phyloP scores from a whole-genome alignment of 345 rosid species.

The Salix dunnii region DNA sequence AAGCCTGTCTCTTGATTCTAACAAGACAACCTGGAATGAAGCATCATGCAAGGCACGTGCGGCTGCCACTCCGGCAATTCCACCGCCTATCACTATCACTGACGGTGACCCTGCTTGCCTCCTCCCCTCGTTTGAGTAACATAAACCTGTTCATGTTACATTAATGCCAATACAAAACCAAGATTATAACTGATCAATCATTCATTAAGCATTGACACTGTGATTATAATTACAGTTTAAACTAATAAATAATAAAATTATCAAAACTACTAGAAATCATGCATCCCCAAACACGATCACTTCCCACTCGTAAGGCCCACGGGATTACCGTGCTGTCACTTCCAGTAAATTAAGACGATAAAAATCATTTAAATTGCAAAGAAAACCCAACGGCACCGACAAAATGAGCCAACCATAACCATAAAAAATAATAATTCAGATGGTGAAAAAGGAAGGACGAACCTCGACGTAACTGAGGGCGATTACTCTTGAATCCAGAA shows the following conservation, averaged over 20 bases:
- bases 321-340: not conserved
- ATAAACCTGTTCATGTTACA: slow-evolving; percentile 31
- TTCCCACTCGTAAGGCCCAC: not conserved
- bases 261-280: not conserved
- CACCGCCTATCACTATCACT: slow-evolving; percentile 85
- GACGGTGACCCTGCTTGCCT: slow-evolving; percentile 68
- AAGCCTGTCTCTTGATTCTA: slow-evolving; percentile 78
- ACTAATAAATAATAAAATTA: not conserved
- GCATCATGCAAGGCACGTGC: slow-evolving; percentile 91
- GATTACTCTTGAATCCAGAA: slow-evolving; percentile 64
- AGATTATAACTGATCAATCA: not conserved
- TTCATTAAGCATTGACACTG: not conserved
- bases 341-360: not conserved
- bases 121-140: slow-evolving; percentile 52
- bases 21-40: slow-evolving; percentile 72
- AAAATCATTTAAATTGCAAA: not conserved
- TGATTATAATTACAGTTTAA: not conserved
- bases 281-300: not conserved
- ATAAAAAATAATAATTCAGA: not conserved
- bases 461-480: slow-evolving; percentile 66
- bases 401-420: not conserved
- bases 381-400: not conserved
- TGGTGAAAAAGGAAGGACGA: slow-evolving; percentile 1
- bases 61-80: slow-evolving; percentile 87
- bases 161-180: not conserved